Percentiles rank a stretch among this genome's conserved stretches.
Conservation (phyloP, 768 basidiomycete species). For the Pleurotus citrinopileatus region DNA sequence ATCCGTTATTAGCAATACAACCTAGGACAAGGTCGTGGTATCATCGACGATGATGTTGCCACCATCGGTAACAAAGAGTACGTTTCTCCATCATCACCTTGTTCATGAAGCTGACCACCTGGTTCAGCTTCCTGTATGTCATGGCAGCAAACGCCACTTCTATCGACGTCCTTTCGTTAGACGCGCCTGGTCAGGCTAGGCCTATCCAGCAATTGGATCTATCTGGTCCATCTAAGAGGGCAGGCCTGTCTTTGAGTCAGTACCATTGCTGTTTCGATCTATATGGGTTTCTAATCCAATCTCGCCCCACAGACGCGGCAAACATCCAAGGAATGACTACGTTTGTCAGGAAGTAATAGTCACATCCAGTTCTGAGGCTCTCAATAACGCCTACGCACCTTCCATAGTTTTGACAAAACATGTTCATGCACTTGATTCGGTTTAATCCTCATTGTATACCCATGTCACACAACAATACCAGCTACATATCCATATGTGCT, state of each 20-base stretch:
- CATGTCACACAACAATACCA: too few relatives aligned
- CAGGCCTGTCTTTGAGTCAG: conserved; percentile 33
- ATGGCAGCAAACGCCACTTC: conserved; percentile 34
- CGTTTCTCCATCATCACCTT: neutral
- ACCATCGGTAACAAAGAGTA: conserved; percentile 33
- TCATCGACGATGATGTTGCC: conserved; percentile 40
- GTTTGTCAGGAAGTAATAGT: conserved; percentile 21
- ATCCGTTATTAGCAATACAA: conserved; percentile 37
- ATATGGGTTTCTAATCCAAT: neutral
- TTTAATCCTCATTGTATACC: too few relatives aligned
- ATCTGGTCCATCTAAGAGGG: conserved; percentile 26
- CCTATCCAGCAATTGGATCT: conserved; percentile 30
- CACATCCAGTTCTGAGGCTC: neutral
- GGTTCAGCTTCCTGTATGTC: conserved; percentile 37
- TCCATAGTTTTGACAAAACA: too few relatives aligned
- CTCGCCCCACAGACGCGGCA: conserved; percentile 20
- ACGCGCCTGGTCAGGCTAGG: conserved; percentile 31
- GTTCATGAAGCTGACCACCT: neutral
- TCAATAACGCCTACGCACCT: neutral
- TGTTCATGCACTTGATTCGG: too few relatives aligned
- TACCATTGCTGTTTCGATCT: neutral
- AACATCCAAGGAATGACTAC: conserved; percentile 36
- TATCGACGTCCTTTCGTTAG: conserved; percentile 36
- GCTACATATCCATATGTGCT: too few relatives aligned
- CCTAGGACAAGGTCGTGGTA: conserved; percentile 30